A percentile compares a stretch with the other conserved stretches of the same genome.
Evolutionary conservation across 441 rosid genomes (phyloP).

Genomic region (Raphanus hybrid): DNA sequence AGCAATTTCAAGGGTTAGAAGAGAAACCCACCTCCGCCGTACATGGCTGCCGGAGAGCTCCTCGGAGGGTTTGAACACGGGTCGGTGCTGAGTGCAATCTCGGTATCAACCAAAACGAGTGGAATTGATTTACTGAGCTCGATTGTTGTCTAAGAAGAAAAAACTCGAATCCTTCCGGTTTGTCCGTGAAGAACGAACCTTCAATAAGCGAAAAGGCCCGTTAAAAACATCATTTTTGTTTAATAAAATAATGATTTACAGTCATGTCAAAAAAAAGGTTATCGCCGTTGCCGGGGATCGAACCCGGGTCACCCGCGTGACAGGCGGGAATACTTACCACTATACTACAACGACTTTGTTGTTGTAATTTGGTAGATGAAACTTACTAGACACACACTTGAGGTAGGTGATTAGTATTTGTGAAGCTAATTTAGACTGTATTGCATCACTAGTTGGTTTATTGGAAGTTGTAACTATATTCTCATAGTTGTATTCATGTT

Average conservation of each 20-base stretch:
- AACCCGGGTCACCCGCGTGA: conserved; percentile 47
- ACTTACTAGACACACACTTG: too few species aligned
- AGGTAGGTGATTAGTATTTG: conserved; percentile 80
- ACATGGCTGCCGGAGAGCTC: conserved; percentile 57
- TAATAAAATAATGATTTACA: too few species aligned
- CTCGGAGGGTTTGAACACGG: conserved; percentile 24
- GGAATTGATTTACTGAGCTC: conserved; percentile 17
- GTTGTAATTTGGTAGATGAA: conserved; percentile 32
- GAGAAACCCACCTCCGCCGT: conserved; percentile 87
- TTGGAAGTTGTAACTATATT: too few species aligned
- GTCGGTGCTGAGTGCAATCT: conserved; percentile 1
- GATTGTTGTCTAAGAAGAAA: neutral
- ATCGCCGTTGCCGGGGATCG: conserved; percentile 37
- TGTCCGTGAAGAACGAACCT: conserved; percentile 1
- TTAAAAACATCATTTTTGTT: too few species aligned
- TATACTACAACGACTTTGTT: conserved; percentile 72
- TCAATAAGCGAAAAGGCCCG: neutral
- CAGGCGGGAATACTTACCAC: conserved; percentile 96
- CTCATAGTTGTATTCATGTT: too few species aligned
- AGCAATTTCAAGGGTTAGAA: too few species aligned
- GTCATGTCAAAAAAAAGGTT: too few species aligned
- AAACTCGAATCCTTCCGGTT: neutral
- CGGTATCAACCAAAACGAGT: conserved; percentile 7
- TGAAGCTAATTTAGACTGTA: conserved; percentile 65
- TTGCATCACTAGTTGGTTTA: conserved; percentile 10